Base-by-base conservation (phyloP, 257 asterid genomes). In the Nicotiana tabacum region DNA sequence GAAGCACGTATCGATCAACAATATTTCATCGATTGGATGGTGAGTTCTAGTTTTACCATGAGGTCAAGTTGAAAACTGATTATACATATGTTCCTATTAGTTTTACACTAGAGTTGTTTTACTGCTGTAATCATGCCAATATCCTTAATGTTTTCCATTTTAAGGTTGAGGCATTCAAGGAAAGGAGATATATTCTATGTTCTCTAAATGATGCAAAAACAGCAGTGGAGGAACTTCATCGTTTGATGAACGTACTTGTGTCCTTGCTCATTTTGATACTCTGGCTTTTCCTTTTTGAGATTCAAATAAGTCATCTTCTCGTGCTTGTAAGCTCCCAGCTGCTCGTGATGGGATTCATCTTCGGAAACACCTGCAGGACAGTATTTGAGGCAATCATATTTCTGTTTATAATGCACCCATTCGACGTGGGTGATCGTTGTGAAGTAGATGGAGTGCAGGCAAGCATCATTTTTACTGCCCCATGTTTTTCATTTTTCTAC, bases 381-480 rank as follows among this genome's bases (percentile, higher is more conserved):
- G 94, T 92, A 37, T 95, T 94, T 43, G 99, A 95, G 88, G 97
- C 98, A 4, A 92, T 95, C 81, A 90, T 95, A 86, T 95, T 93
- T 81, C 82, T 95, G 62, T 95, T 95, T 43, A 98, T 95, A 83
- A 93, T 92, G 97, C 98, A 95, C 86, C 98, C 99, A 0, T 95
- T 85, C 84, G 99, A 95, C 62, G 99, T 95, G 24, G 99, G 99
- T 29, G 99, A 95, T 70, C 99, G 98, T 83, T 88, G 92, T 83
- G 99, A 93, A 78, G 87, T 95, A 18, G 98, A 95, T 1, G 94
- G 92, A 66, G 94, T 94, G 84, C 98, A 93, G 90, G 99, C 94
- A 84, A 87, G 86, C 67, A 48, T 27, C 68, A 64, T 62, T 29
- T 60, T 24, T 62, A 18, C 12, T 24, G 68, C 33, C 68, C 27